phyloP scores from a whole-genome alignment of 1,284 basidiomycete species.

The Sutorius eximius region DNA sequence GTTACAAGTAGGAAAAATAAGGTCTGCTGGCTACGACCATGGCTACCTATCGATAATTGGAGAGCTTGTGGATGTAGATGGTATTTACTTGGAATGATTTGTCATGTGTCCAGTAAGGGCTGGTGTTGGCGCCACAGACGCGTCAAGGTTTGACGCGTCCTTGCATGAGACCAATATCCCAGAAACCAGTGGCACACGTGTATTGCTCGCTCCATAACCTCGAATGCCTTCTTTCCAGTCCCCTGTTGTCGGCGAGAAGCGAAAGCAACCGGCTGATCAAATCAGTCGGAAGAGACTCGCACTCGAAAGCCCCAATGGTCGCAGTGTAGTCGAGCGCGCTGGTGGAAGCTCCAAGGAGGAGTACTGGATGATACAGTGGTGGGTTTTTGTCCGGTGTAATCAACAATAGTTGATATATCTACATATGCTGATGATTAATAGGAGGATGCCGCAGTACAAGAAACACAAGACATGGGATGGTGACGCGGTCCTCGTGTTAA shows the following conservation, averaged over 20 bases:
- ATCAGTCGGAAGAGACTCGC: slow-evolving; percentile 39
- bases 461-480: slow-evolving; percentile 96
- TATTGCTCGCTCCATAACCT: background rate
- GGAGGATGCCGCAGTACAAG: slow-evolving; percentile 76
- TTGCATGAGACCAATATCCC: background rate
- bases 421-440: slow-evolving; percentile 29
- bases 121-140: slow-evolving; percentile 25
- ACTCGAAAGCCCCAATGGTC: slow-evolving; percentile 21
- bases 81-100: background rate
- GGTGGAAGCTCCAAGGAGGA: slow-evolving; percentile 29
- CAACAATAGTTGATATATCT: background rate
- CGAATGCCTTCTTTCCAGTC: slow-evolving; percentile 19
- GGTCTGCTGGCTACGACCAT: background rate
- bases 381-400: slow-evolving; percentile 14
- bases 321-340: slow-evolving; percentile 5
- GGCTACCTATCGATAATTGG: background rate
- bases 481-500: slow-evolving; percentile 65
- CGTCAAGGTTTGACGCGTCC: slow-evolving; percentile 15
- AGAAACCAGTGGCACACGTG: slow-evolving; percentile 1
- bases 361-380: slow-evolving; percentile 76
- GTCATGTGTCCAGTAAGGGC: slow-evolving; percentile 16
- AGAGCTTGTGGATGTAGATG: background rate
- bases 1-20: background rate
- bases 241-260: slow-evolving; percentile 28
- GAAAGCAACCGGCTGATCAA: slow-evolving; percentile 30